Conservation (phyloP, 176 grass and related monocot species). For the Zea luxurians region DNA sequence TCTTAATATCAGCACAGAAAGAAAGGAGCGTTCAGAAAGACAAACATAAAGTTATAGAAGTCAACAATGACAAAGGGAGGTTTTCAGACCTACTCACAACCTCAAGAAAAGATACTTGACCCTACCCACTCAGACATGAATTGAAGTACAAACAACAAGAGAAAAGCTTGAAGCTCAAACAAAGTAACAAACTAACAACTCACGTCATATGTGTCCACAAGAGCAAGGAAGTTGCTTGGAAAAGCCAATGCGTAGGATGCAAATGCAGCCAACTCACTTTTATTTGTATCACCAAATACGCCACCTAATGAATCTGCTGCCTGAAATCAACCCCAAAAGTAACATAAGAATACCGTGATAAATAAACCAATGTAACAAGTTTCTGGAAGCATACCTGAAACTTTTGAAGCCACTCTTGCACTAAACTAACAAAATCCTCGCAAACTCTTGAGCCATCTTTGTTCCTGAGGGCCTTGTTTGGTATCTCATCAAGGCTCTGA, state of each 20-base stretch:
- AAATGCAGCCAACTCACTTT: slow-evolving; percentile 94
- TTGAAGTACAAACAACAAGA: slow-evolving; percentile 4
- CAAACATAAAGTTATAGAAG: not conserved
- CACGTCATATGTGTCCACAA: slow-evolving; percentile 97
- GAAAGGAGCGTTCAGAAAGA: slow-evolving; percentile 16
- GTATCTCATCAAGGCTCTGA: slow-evolving; percentile 75
- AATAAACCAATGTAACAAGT: slow-evolving; percentile 11
- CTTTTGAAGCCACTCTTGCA: slow-evolving; percentile 72
- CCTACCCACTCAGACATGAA: slow-evolving; percentile 30
- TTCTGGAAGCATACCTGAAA: slow-evolving; percentile 60
- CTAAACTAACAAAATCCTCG: slow-evolving; percentile 76
- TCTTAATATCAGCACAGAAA: not conserved
- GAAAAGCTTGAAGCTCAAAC: slow-evolving; percentile 18
- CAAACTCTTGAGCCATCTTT: slow-evolving; percentile 73
- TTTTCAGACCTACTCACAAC: not conserved
- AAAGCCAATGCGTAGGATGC: slow-evolving; percentile 94
- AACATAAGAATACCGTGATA: slow-evolving; percentile 33
- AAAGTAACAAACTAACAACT: slow-evolving; percentile 45
- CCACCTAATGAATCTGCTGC: slow-evolving; percentile 52
- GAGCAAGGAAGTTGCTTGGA: slow-evolving; percentile 86
- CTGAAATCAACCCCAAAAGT: slow-evolving; percentile 44
- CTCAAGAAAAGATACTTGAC: not conserved
- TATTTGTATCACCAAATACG: slow-evolving; percentile 88
- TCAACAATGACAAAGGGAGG: slow-evolving; percentile 11
- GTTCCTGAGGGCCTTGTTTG: slow-evolving; percentile 58